A percentile compares a stretch with the other conserved stretches of the same genome.
Evolutionary conservation across 2,329 filamentous ascomycete species (phyloP).

Genomic region (Ophidiomyces ophidiicola): DNA sequence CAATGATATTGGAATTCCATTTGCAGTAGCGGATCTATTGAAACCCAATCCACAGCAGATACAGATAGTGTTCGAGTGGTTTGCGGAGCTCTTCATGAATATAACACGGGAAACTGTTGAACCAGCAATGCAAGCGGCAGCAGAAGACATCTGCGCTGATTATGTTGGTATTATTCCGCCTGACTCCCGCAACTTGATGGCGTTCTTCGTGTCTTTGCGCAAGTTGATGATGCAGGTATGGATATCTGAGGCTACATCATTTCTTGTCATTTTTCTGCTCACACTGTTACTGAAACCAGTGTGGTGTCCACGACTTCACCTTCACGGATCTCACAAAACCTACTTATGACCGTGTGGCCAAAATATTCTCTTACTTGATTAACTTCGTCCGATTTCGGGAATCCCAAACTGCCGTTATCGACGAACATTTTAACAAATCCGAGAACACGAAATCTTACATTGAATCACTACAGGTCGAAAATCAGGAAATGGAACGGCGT

Average conservation of each 20-base stretch:
- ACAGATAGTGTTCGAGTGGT: constrained; percentile 96
- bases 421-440: constrained; percentile 84
- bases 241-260: neutral
- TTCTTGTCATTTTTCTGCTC: neutral
- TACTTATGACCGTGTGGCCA: constrained; percentile 77
- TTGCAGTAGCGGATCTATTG: constrained; percentile 72
- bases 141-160: constrained; percentile 68
- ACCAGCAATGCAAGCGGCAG: constrained; percentile 85
- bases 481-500: constrained; percentile 71
- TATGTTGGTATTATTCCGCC: constrained; percentile 70
- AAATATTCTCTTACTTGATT: constrained; percentile 95
- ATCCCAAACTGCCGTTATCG: constrained; percentile 77
- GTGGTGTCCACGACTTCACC: constrained; percentile 84
- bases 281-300: constrained; percentile 37
- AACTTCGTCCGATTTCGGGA: constrained; percentile 97
- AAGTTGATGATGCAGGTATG: constrained; percentile 57
- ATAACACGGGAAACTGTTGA: constrained; percentile 85
- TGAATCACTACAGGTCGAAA: constrained; percentile 71
- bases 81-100: constrained; percentile 87
- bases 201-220: constrained; percentile 77
- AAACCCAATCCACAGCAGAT: constrained; percentile 92
- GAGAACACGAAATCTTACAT: constrained; percentile 79
- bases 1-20: constrained; percentile 87
- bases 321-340: constrained; percentile 87
- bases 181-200: constrained; percentile 89